Percentiles rank a stretch among this genome's conserved stretches.
Evolutionary conservation across 768 basidiomycete species (phyloP).

Genomic region (Calocera cornea): DNA sequence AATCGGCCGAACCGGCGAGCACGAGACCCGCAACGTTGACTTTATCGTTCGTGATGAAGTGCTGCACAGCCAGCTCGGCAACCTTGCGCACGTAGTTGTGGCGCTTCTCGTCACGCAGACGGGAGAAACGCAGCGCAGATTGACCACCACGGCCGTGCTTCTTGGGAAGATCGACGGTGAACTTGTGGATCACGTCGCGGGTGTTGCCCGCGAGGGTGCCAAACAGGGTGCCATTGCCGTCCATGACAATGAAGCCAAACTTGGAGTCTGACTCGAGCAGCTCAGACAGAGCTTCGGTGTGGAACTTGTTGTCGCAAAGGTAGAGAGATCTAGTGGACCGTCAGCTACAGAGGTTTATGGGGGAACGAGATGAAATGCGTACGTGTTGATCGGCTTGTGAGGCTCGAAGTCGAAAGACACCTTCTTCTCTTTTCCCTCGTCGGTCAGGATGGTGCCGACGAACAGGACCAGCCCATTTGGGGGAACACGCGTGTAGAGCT

Average conservation of each 20-base stretch:
- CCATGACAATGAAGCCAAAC: conserved; percentile 99
- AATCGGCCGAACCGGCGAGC: conserved; percentile 92
- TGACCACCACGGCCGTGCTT: conserved; percentile 99
- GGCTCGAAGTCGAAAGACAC: conserved; percentile 97
- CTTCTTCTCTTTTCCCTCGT: conserved; percentile 99
- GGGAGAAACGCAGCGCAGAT: conserved; percentile 98
- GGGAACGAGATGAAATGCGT: conserved; percentile 21
- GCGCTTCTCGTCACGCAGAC: conserved; percentile 95
- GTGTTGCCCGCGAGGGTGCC: conserved; percentile 94
- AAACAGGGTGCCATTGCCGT: conserved; percentile 93
- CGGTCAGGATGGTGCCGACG: conserved; percentile 93
- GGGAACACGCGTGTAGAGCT: conserved; percentile 91
- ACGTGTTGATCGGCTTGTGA: conserved; percentile 99
- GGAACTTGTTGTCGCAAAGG: conserved; percentile 99
- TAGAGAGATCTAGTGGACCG: conserved; percentile 63
- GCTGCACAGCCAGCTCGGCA: conserved; percentile 90
- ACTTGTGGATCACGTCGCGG: conserved; percentile 93
- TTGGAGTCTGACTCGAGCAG: conserved; percentile 93
- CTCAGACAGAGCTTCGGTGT: conserved; percentile 93
- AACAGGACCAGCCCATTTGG: conserved; percentile 95
- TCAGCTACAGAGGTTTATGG: neutral
- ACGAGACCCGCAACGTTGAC: conserved; percentile 96
- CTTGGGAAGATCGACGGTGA: conserved; percentile 97
- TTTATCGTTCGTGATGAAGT: conserved; percentile 95
- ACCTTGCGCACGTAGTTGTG: conserved; percentile 99